Evolutionary conservation across 1,139 yeast genomes (phyloP), one percentile per base, ranked within the genome.

Genomic region (Pichia cactophila): DNA sequence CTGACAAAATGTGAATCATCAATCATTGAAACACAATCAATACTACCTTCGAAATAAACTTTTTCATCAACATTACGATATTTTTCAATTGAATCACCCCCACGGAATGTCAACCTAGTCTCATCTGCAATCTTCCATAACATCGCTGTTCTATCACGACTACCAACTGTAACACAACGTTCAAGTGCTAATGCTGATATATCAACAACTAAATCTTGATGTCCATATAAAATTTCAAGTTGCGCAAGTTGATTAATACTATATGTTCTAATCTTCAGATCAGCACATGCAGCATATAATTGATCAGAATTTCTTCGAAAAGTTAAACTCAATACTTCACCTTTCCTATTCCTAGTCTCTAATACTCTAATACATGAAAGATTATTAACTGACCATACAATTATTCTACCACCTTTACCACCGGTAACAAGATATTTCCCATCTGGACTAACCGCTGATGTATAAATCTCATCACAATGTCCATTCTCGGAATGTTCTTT

Each of bases 91-190:
- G 61, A 72, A 61, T 87, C 95, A 52, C 96, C 96, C 54, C 96
- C 96, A 62, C 97, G 77, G 67, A 92, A 92, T 0, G 97, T 89
- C 59, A 92, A 76, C 62, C 97, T 78, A 2, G 95, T 81, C 69
- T 92, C 98, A 61, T 94, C 98, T 29, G 95, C 80, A 56, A 92
- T 88, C 67, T 94, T 92, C 98, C 98, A 92, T 60, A 87, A 73
- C 83, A 94, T 85, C 17, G 94, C 97, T 1, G 96, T 86, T 60
- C 95, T 82, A 68, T 92, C 98, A 61, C 98, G 78, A 5, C 95
- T 76, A 23, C 98, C 98, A 28, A 90, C 97, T 26, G 96, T 87
- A 38, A 92, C 92, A 72, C 98, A 92, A 47, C 96, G 80, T 63
- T 92, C 97, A 66, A 82, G 81, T 17, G 80, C 78, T 55, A 92